Conservation (phyloP, 148 eudicot species). For the Nepenthes mirabilis region DNA sequence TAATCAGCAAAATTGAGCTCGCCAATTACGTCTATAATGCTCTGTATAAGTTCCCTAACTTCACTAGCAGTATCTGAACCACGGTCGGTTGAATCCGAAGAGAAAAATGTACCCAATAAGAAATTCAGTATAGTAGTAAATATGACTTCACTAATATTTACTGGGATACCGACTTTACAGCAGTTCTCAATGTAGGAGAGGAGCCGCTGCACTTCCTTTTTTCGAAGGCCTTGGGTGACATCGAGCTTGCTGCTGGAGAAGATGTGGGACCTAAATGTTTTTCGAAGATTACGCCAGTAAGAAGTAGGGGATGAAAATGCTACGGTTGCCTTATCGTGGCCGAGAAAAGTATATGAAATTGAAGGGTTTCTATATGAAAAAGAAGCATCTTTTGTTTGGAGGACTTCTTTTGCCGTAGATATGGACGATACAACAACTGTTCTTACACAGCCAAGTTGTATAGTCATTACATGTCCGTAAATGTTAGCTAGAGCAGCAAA, state of each 20-base stretch:
- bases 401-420: slow-evolving; percentile 5
- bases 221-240: slow-evolving; percentile 2
- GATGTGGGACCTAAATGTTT: slow-evolving; percentile 1
- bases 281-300: slow-evolving; percentile 6
- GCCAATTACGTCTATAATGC: slow-evolving; percentile 5
- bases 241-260: slow-evolving; percentile 7
- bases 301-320: neutral
- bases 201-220: slow-evolving; percentile 7
- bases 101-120: slow-evolving; percentile 9
- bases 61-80: slow-evolving; percentile 4
- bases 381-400: slow-evolving; percentile 7
- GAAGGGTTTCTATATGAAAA: slow-evolving; percentile 3
- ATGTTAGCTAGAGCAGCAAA: neutral
- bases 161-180: slow-evolving; percentile 3
- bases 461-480: neutral
- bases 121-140: slow-evolving; percentile 11
- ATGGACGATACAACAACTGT: slow-evolving; percentile 12
- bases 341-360: neutral
- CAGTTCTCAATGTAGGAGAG: slow-evolving; percentile 4
- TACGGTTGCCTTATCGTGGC: neutral
- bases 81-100: slow-evolving; percentile 8
- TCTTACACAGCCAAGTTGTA: slow-evolving; percentile 4
- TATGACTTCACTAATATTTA: slow-evolving; percentile 6
- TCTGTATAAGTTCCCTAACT: slow-evolving; percentile 5
- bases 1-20: slow-evolving; percentile 8